phyloP scores from a whole-genome alignment of 805 yeast genomes.

The Wickerhamiella azyma region DNA sequence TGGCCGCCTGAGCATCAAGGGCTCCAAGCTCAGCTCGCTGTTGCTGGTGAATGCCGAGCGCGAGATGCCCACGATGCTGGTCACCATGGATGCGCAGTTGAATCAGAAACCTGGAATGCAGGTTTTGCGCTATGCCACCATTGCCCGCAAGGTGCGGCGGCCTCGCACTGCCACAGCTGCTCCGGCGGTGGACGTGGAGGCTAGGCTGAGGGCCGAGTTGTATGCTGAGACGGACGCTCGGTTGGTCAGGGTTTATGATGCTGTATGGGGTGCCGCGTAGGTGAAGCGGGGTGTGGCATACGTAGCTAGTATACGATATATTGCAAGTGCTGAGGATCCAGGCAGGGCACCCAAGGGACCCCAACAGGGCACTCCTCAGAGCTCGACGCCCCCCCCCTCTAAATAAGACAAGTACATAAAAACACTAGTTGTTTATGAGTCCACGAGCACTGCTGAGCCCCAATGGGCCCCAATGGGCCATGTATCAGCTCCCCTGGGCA shows the following conservation, averaged over 20 bases:
- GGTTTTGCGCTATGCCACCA: slow-evolving; percentile 23
- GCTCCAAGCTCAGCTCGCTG: slow-evolving; percentile 36
- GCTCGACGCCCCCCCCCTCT: too few relatives aligned
- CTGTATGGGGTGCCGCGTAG: not conserved
- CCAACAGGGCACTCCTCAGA: too few relatives aligned
- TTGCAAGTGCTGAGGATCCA: too few relatives aligned
- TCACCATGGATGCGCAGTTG: slow-evolving; percentile 30
- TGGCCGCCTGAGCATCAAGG: slow-evolving; percentile 27
- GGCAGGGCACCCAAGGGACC: not conserved
- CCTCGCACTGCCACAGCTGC: slow-evolving; percentile 6
- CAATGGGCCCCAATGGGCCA: too few relatives aligned
- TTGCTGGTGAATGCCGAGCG: slow-evolving; percentile 30
- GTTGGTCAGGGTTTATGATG: not conserved
- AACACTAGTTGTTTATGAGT: too few relatives aligned
- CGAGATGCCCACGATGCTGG: slow-evolving; percentile 23
- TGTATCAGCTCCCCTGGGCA: too few relatives aligned
- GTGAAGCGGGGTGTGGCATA: not conserved
- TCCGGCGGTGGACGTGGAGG: slow-evolving; percentile 3
- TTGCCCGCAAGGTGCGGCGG: slow-evolving; percentile 18
- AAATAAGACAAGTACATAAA: too few relatives aligned
- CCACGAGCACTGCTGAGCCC: too few relatives aligned
- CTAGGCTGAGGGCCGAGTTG: not conserved
- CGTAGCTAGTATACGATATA: not conserved
- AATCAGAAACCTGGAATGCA: slow-evolving; percentile 26
- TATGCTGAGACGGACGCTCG: slow-evolving; percentile 8